phyloP scores from a whole-genome alignment of 2,329 filamentous ascomycete species.

The Dactylonectria macrodidyma region DNA sequence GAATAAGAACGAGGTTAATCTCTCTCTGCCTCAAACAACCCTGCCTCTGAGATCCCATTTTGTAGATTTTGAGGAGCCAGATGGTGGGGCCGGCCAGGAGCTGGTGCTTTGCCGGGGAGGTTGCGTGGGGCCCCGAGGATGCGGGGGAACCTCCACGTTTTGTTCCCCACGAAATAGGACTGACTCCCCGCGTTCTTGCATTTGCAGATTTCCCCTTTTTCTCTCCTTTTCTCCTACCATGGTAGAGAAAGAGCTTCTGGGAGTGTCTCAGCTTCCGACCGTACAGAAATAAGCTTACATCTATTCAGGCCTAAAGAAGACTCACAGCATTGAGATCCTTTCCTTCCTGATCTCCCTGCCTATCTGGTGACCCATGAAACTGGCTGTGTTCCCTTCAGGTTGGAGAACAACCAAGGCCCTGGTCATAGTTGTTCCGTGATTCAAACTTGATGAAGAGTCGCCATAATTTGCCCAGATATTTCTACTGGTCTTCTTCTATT shows the following conservation, averaged over 20 bases:
- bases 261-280: background rate
- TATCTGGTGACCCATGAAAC: too few species aligned
- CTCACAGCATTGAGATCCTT: too few species aligned
- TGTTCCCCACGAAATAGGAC: background rate
- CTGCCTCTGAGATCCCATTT: background rate
- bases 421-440: too few species aligned
- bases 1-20: background rate
- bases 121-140: background rate
- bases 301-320: too few species aligned
- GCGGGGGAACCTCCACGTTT: background rate
- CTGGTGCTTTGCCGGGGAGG: background rate
- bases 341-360: too few species aligned
- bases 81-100: background rate
- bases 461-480: too few species aligned
- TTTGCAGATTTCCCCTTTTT: background rate
- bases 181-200: background rate
- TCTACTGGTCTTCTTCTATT: background rate
- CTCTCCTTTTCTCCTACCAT: background rate
- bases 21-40: background rate
- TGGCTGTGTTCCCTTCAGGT: too few species aligned
- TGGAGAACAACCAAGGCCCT: too few species aligned
- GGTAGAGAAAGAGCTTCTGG: background rate
- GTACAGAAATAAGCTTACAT: too few species aligned
- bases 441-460: too few species aligned
- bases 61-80: background rate